Evolutionary conservation across 2,329 filamentous ascomycete species (phyloP).

Genomic region (Fusarium lateritium): DNA sequence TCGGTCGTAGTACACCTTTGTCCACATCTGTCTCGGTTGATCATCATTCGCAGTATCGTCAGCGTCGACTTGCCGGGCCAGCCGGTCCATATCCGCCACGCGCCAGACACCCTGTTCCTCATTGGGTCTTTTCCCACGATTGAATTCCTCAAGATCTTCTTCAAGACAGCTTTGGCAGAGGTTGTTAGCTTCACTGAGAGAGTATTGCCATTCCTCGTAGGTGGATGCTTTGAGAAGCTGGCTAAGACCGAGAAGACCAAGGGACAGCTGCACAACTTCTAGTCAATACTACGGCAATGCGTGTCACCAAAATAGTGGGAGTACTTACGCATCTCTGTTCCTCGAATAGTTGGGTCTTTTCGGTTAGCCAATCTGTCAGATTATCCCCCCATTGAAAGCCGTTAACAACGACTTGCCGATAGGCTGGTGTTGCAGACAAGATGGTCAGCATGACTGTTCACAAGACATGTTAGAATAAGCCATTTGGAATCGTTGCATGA

Average conservation of each 20-base stretch:
- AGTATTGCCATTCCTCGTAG: conserved; percentile 41
- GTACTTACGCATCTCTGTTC: conserved; percentile 42
- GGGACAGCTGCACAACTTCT: conserved; percentile 30
- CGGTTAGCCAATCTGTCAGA: conserved; percentile 42
- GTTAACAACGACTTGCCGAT: conserved; percentile 42
- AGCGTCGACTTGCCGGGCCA: conserved; percentile 34
- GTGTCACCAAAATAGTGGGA: too few relatives aligned
- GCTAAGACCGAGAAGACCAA: conserved; percentile 30
- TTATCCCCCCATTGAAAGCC: conserved; percentile 39
- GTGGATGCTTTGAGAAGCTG: conserved; percentile 32
- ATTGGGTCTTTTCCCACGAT: conserved; percentile 14
- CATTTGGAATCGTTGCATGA: background rate
- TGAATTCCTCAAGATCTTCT: conserved; percentile 38
- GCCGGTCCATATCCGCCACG: conserved; percentile 37
- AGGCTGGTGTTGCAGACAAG: conserved; percentile 39
- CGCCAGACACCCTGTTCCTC: conserved; percentile 22
- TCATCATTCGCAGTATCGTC: conserved; percentile 34
- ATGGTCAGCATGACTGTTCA: conserved; percentile 43
- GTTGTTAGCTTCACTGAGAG: conserved; percentile 12
- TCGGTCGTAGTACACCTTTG: conserved; percentile 36
- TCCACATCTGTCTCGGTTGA: conserved; percentile 39
- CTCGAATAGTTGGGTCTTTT: conserved; percentile 37
- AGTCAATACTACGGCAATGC: background rate
- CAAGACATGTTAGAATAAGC: conserved; percentile 12
- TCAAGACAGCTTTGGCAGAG: conserved; percentile 31